A percentile compares a stretch with the other conserved stretches of the same genome.
Evolutionary conservation across 2,329 filamentous ascomycete species (phyloP).

Genomic region (Chrysoporthe austroafricana): DNA sequence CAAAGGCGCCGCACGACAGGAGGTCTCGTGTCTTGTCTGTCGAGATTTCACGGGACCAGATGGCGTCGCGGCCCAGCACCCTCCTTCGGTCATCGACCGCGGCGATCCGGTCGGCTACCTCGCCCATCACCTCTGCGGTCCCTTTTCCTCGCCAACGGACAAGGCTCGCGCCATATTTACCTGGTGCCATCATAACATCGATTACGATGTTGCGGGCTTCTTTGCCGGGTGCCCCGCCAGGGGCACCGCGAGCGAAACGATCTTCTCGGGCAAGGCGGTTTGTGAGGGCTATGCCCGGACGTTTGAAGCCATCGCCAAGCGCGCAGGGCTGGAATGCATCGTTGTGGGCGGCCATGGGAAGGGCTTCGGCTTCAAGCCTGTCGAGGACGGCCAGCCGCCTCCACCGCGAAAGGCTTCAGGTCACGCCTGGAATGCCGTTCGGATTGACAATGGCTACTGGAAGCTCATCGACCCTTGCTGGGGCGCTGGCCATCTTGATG

Average conservation of each 20-base stretch:
- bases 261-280: slow-evolving; percentile 79
- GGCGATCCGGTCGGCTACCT: slow-evolving; percentile 72
- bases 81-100: slow-evolving; percentile 69
- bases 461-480: slow-evolving; percentile 92
- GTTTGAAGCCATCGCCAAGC: slow-evolving; percentile 76
- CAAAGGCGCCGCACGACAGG: slow-evolving; percentile 36
- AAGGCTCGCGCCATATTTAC: slow-evolving; percentile 93
- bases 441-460: slow-evolving; percentile 85
- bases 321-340: slow-evolving; percentile 78
- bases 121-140: slow-evolving; percentile 75
- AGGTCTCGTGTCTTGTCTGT: slow-evolving; percentile 70
- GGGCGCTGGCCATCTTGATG: slow-evolving; percentile 77
- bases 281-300: slow-evolving; percentile 90
- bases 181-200: slow-evolving; percentile 93
- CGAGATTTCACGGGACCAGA: slow-evolving; percentile 88
- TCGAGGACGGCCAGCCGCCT: slow-evolving; percentile 65
- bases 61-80: slow-evolving; percentile 75
- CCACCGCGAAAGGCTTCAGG: slow-evolving; percentile 65
- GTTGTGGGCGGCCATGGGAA: slow-evolving; percentile 83
- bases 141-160: slow-evolving; percentile 82
- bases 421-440: slow-evolving; percentile 94
- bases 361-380: slow-evolving; percentile 72
- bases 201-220: slow-evolving; percentile 81
- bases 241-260: slow-evolving; percentile 71
- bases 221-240: slow-evolving; percentile 68